These are phyloP conservation scores for Chaetoceros tenuissimus DNA, from an alignment of 108 stramenopile genomes.

Conservation along the genomic window DNA sequence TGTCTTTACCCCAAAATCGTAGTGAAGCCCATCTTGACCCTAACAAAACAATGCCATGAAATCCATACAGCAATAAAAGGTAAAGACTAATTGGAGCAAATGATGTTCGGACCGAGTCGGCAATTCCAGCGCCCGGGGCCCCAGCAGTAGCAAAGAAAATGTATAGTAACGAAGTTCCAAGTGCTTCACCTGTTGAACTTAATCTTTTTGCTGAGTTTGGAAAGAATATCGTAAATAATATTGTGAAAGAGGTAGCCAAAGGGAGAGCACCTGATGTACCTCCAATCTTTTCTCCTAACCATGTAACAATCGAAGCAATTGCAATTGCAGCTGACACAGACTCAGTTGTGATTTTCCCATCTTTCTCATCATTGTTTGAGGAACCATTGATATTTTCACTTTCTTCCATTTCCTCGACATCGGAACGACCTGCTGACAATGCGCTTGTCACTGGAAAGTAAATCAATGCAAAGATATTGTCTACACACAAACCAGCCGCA, in stretches of 20 bases:
- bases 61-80: slow-evolving; percentile 42
- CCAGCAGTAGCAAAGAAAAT: slow-evolving; percentile 82
- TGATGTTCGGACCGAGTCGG: slow-evolving; percentile 52
- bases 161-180: slow-evolving; percentile 59
- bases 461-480: slow-evolving; percentile 69
- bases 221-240: slow-evolving; percentile 42
- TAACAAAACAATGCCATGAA: slow-evolving; percentile 44
- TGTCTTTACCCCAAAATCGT: slow-evolving; percentile 2
- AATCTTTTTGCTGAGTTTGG: slow-evolving; percentile 16
- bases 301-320: slow-evolving; percentile 36
- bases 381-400: not conserved
- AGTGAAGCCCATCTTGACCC: not conserved
- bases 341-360: slow-evolving; percentile 1
- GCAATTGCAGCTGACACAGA: slow-evolving; percentile 30
- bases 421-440: slow-evolving; percentile 36
- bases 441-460: slow-evolving; percentile 70
- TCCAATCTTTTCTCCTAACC: slow-evolving; percentile 31
- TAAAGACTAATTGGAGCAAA: slow-evolving; percentile 50
- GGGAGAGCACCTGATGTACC: slow-evolving; percentile 40
- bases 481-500: slow-evolving; percentile 62
- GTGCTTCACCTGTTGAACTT: slow-evolving; percentile 32
- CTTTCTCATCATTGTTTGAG: not conserved
- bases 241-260: slow-evolving; percentile 46
- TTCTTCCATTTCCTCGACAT: slow-evolving; percentile 23
- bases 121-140: slow-evolving; percentile 59